Evolutionary conservation across 208 protist genomes (phyloP).

Genomic region (Giardia duodenalis): DNA sequence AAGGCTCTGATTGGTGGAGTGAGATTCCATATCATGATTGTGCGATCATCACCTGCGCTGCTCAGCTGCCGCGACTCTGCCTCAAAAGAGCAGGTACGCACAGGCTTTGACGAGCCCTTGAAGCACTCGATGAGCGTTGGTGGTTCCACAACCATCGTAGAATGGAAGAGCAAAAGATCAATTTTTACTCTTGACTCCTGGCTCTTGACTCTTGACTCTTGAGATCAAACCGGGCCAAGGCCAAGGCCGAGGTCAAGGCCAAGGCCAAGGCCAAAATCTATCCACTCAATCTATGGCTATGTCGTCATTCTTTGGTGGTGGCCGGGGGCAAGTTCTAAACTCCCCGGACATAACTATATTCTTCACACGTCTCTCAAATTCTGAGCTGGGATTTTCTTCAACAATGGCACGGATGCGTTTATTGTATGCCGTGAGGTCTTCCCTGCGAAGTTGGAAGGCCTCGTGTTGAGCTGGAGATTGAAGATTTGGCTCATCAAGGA

Average conservation of each 20-base stretch:
- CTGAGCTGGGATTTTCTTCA: not conserved
- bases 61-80: not conserved
- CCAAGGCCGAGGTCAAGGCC: no score
- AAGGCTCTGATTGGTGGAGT: conserved; percentile 19
- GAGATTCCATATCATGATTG: not conserved
- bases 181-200: no score
- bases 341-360: not conserved
- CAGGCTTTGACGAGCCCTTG: not conserved
- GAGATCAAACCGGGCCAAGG: no score
- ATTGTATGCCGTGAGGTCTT: conserved; percentile 62
- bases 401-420: conserved; percentile 54
- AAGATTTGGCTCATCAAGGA: conserved; percentile 83
- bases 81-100: not conserved
- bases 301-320: not conserved
- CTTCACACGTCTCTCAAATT: conserved; percentile 2
- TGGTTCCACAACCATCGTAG: not conserved
- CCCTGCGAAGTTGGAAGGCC: conserved; percentile 68
- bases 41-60: not conserved
- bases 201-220: no score
- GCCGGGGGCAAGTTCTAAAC: not conserved
- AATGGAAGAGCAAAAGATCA: no score
- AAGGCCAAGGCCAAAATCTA: no score
- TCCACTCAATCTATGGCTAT: no score
- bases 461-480: conserved; percentile 89
- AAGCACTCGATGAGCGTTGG: conserved; percentile 22